Percentiles rank a stretch among this genome's conserved stretches.
These are phyloP conservation scores for Macrophomina tecta DNA, from an alignment of 2,329 filamentous ascomycete genomes.

Conservation along the genomic window DNA sequence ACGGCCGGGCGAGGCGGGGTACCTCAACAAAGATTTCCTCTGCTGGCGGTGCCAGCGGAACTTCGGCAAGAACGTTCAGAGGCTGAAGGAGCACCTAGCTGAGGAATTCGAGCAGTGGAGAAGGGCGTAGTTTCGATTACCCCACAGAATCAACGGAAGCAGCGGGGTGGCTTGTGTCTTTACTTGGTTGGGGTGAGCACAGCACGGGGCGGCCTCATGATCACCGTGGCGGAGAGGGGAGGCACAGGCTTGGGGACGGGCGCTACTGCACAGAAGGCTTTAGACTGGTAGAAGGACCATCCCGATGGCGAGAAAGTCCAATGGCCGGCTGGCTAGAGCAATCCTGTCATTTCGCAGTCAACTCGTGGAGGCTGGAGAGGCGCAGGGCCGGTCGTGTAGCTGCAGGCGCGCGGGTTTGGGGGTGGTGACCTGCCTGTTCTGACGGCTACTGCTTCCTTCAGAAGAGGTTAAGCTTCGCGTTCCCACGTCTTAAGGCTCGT, in stretches of 20 bases:
- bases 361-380: conserved; percentile 7
- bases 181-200: conserved; percentile 10
- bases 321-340: conserved; percentile 18
- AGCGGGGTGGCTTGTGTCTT: conserved; percentile 19
- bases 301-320: not conserved
- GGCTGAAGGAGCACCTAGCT: conserved; percentile 76
- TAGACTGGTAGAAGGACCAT: conserved; percentile 7
- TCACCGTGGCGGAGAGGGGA: conserved; percentile 10
- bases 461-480: conserved; percentile 3
- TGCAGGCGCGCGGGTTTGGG: not conserved
- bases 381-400: not conserved
- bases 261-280: conserved; percentile 20
- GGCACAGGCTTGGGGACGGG: not conserved
- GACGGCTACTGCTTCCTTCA: not conserved
- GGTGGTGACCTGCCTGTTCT: conserved; percentile 15
- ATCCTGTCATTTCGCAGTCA: conserved; percentile 11
- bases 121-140: conserved; percentile 53
- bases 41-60: conserved; percentile 85
- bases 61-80: conserved; percentile 76
- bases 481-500: conserved; percentile 22
- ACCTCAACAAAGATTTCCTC: conserved; percentile 68
- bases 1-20: conserved; percentile 61
- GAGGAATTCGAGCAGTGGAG: conserved; percentile 80
- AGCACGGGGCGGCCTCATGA: conserved; percentile 7
- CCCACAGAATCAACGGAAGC: conserved; percentile 13